These are phyloP conservation scores for Scenedesmus sp. DNA, from an alignment of 163 green algal genomes.

Conservation along the genomic window DNA sequence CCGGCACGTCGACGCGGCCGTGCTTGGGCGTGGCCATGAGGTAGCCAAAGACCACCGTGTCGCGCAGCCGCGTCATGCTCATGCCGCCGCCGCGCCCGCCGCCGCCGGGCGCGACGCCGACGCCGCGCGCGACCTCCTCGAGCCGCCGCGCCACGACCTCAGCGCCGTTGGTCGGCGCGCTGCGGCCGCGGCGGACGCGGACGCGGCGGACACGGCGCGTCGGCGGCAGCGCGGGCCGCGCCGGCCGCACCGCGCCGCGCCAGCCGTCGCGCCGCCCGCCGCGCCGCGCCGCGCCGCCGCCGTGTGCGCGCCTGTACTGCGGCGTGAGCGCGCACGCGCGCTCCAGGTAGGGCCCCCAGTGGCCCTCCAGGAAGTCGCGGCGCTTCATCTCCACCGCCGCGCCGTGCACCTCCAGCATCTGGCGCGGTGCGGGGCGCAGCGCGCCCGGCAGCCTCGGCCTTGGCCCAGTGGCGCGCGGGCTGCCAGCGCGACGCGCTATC, in stretches of 20 bases:
- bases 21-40: constrained; percentile 60
- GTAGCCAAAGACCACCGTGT: constrained; percentile 77
- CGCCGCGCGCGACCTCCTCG: constrained; percentile 45
- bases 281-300: no score
- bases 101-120: not conserved
- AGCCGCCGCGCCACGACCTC: constrained; percentile 60
- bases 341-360: constrained; percentile 67
- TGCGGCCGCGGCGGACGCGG: no score
- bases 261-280: not conserved
- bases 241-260: not conserved
- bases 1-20: constrained; percentile 47
- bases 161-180: constrained; percentile 49
- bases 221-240: not conserved
- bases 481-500: no score
- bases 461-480: no score
- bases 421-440: no score
- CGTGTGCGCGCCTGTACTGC: constrained; percentile 56
- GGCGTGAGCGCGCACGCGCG: constrained; percentile 51
- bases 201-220: no score
- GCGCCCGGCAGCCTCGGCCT: no score
- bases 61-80: constrained; percentile 51
- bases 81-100: not conserved
- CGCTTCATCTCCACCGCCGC: constrained; percentile 71
- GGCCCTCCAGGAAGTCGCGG: constrained; percentile 69
- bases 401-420: constrained; percentile 67